Base-by-base conservation (phyloP, 805 yeast genomes). In the Wickerhamomyces queroliae region DNA sequence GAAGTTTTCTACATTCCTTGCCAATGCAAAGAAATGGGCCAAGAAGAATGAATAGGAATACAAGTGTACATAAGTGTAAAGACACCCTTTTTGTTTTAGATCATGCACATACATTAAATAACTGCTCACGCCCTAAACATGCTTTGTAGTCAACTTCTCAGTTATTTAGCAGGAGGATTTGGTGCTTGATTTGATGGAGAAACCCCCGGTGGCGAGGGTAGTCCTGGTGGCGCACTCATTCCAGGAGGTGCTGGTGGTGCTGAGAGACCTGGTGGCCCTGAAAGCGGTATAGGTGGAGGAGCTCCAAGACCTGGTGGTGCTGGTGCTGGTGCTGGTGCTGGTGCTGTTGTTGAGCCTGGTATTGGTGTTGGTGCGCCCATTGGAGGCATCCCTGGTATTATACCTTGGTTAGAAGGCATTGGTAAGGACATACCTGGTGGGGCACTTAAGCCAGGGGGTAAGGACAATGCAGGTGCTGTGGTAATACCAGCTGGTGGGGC, bases 11-110 rank as follows among this genome's bases (percentile, higher is more conserved):
- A 68, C 62, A 36, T 60, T 76, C 32, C 48, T 73, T 37, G 70
- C 64, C 20, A 64, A 72, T 48, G 80, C 80, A 1, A 64, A 62
- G 47, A 64, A 67, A 49, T 76, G 80, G 80, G 66, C 68, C 32
- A 52, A 58, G 36, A 47, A 53, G 31, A 49, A 48, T 20, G 38
- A 44, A 39, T 38, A 40, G 17, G 24, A 15, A 7, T n/a, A 15
- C 19, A 17, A 13, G 17, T 7, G 9, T 19, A n/a, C n/a, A n/a
- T n/a, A n/a, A n/a, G n/a, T n/a, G n/a, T n/a, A n/a, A n/a, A n/a
- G n/a, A n/a, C n/a, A n/a, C n/a, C n/a, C n/a, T n/a, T n/a, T n/a
- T n/a, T n/a, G n/a, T n/a, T n/a, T n/a, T n/a, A n/a, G n/a, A n/a
- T n/a, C n/a, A 19, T 29, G 20, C 16, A 27, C 16, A n/a, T 15